phyloP scores from a whole-genome alignment of 805 yeast genomes.

The Metschnikowia shivogae region DNA sequence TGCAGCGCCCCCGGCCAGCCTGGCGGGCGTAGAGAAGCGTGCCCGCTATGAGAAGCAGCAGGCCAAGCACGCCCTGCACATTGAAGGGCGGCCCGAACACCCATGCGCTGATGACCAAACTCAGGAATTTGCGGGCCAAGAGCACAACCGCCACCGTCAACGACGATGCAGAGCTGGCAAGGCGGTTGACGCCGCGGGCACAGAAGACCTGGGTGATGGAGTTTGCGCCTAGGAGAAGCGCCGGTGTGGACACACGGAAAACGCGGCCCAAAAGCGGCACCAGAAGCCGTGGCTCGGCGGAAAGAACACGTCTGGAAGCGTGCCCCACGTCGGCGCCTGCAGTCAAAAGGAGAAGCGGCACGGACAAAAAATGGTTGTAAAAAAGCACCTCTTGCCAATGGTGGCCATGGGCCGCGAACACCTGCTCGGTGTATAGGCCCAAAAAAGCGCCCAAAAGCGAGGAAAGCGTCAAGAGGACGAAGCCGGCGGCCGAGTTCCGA shows the following conservation, averaged over 20 bases:
- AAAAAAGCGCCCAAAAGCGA: conserved; percentile 52
- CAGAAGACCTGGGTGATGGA: conserved; percentile 40
- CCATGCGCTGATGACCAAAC: conserved; percentile 52
- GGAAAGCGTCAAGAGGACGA: conserved; percentile 38
- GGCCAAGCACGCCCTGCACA: conserved; percentile 42
- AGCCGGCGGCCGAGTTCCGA: conserved; percentile 9
- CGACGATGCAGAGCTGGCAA: conserved; percentile 57
- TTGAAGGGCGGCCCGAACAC: conserved; percentile 47
- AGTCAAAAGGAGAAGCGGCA: conserved; percentile 45
- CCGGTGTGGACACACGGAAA: conserved; percentile 12
- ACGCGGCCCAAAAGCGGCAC: neutral
- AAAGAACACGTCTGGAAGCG: conserved; percentile 23
- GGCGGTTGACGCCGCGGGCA: conserved; percentile 61
- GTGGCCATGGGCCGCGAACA: conserved; percentile 47
- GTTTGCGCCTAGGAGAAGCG: conserved; percentile 16
- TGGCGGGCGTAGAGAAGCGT: conserved; percentile 41
- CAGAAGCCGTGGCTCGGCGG: neutral
- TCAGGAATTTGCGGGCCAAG: conserved; percentile 56
- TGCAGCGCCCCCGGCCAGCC: too few species aligned
- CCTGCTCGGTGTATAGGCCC: conserved; percentile 54
- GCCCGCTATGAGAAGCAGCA: conserved; percentile 50
- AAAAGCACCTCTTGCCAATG: conserved; percentile 66
- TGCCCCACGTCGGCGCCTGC: neutral
- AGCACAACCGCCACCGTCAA: conserved; percentile 60
- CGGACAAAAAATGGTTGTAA: conserved; percentile 51